phyloP scores from a whole-genome alignment of 345 rosid genomes.

The Psidium friedrichsthalianum region DNA sequence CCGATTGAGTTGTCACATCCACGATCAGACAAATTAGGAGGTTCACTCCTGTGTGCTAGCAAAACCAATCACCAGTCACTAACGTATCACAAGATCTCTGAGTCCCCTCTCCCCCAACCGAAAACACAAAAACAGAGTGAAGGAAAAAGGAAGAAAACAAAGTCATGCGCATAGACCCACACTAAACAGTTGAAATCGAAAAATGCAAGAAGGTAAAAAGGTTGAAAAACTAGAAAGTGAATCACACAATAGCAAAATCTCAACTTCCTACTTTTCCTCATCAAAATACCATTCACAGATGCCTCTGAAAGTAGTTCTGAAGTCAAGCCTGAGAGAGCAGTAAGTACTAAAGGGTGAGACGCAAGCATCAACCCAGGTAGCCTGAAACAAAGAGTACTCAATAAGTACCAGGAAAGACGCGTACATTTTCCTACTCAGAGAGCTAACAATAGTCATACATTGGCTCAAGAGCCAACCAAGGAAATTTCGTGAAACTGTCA shows the following conservation, averaged over 20 bases:
- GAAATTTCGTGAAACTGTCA: not conserved
- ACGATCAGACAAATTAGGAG: not conserved
- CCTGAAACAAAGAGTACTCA: constrained; percentile 38
- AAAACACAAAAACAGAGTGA: not conserved
- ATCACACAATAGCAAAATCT: not conserved
- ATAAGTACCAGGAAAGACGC: not conserved
- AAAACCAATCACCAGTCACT: not conserved
- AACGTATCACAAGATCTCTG: not conserved
- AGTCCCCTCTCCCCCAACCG: not conserved
- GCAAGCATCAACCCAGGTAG: constrained; percentile 79
- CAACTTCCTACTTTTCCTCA: constrained; percentile 1
- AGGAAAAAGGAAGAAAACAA: not conserved
- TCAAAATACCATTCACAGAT: constrained; percentile 79
- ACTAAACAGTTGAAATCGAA: not conserved
- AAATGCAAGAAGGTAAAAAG: not conserved
- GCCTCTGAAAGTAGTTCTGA: constrained; percentile 90
- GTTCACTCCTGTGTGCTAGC: not conserved
- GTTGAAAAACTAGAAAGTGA: not conserved
- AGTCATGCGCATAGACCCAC: not conserved
- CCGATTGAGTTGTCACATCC: not conserved
- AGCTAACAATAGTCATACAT: not conserved
- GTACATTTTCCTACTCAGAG: not conserved
- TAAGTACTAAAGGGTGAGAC: constrained; percentile 73
- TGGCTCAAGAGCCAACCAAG: not conserved
- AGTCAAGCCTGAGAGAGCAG: constrained; percentile 87